Conservation (phyloP, 2,329 filamentous ascomycete genomes). For the Fusarium albosuccineum region DNA sequence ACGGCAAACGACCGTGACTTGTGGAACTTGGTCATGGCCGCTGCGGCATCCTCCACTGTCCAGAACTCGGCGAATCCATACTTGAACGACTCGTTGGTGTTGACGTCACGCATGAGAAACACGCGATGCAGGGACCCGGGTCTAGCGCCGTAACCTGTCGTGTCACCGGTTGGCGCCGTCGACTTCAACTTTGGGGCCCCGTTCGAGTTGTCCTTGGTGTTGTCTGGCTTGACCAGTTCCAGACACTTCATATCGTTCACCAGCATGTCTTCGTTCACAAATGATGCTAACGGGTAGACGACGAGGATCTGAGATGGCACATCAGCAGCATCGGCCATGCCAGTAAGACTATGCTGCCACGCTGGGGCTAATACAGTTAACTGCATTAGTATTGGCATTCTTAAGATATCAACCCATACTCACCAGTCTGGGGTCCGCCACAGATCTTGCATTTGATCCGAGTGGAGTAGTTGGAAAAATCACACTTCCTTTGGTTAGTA, state of each 20-base stretch:
- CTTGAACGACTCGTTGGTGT: constrained; percentile 78
- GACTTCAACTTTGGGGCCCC: constrained; percentile 68
- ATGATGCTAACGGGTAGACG: constrained; percentile 76
- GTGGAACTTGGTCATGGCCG: constrained; percentile 78
- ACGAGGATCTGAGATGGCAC: constrained; percentile 81
- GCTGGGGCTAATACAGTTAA: constrained; percentile 39
- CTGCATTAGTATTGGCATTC: neutral
- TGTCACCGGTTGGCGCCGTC: constrained; percentile 67
- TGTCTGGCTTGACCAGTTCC: constrained; percentile 71
- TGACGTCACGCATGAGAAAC: constrained; percentile 80
- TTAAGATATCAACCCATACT: constrained; percentile 14
- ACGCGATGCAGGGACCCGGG: constrained; percentile 82
- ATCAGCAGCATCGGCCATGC: constrained; percentile 64
- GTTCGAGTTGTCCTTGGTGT: constrained; percentile 58
- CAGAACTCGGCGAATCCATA: constrained; percentile 90
- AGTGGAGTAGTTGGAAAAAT: constrained; percentile 56
- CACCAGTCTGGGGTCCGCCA: constrained; percentile 49
- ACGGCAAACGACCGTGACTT: constrained; percentile 83
- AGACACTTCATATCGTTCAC: constrained; percentile 80
- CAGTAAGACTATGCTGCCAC: constrained; percentile 58
- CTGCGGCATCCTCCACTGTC: constrained; percentile 79
- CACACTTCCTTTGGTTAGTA: constrained; percentile 51
- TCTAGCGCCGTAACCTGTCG: constrained; percentile 75
- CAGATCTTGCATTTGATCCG: constrained; percentile 56
- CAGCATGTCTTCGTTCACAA: constrained; percentile 79